A percentile compares a stretch with the other conserved stretches of the same genome.
Evolutionary conservation across 2,329 filamentous ascomycete genomes (phyloP).

Genomic region (Amphichorda felina): DNA sequence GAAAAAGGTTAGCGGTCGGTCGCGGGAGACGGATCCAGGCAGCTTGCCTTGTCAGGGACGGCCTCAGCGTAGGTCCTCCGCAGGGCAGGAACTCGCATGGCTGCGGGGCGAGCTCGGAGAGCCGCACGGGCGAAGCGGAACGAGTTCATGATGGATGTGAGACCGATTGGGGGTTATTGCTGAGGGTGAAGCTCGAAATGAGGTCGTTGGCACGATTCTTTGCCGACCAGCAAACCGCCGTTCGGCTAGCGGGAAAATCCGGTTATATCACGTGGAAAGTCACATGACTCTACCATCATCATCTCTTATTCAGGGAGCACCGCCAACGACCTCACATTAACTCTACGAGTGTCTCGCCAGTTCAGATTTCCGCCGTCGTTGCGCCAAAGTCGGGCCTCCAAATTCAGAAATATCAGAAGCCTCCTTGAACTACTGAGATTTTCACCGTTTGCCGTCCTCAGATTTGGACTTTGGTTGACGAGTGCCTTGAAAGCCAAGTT

Average conservation of each 20-base stretch:
- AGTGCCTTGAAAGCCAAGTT: too few relatives aligned
- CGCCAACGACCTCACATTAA: too few relatives aligned
- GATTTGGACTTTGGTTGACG: too few relatives aligned
- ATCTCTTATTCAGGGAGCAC: too few relatives aligned
- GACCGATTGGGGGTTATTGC: constrained; percentile 24
- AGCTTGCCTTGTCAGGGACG: constrained; percentile 64
- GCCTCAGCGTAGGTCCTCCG: constrained; percentile 87
- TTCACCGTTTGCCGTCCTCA: too few relatives aligned
- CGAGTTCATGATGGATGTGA: constrained; percentile 68
- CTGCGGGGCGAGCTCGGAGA: constrained; percentile 69
- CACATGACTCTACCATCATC: constrained; percentile 17
- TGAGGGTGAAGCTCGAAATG: constrained; percentile 10
- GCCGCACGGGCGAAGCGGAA: constrained; percentile 85
- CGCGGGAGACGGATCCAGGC: constrained; percentile 1
- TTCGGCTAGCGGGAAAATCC: constrained; percentile 28
- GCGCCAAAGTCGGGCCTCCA: too few relatives aligned
- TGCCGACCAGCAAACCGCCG: constrained; percentile 26
- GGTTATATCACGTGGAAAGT: constrained; percentile 16
- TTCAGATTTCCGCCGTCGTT: too few relatives aligned
- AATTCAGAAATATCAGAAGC: too few relatives aligned
- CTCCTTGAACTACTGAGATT: too few relatives aligned
- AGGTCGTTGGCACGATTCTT: constrained; percentile 36
- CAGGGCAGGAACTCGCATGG: constrained; percentile 65
- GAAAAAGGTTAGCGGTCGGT: constrained; percentile 1
- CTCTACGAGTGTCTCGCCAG: too few relatives aligned